Base-by-base conservation (phyloP, 2,329 filamentous ascomycete genomes). In the Dactylella cylindrospora region DNA sequence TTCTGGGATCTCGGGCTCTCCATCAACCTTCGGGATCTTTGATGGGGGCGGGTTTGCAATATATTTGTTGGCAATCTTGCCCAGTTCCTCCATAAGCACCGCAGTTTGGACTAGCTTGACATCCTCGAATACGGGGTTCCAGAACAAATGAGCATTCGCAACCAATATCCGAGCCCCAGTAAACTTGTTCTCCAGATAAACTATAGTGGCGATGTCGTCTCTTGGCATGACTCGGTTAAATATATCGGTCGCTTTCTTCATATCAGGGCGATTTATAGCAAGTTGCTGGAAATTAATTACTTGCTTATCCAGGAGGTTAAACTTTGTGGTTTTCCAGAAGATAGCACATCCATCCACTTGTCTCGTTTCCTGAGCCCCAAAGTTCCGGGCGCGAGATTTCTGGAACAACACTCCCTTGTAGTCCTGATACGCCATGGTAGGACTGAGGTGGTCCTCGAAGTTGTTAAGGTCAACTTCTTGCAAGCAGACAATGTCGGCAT, bases 201-300 rank as follows among this genome's bases (percentile, higher is more conserved):
- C 84, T 40, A 95, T 82, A 40, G 95, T 85, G 12, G 87, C 93
- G 73, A 98, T 95, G 72, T 97, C 91, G 77, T 98, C 93, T 75
- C 93, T 89, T 64, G 91, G 90, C 93, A 96, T 97, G 62, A 98
- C 86, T 22, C 93, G 86, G 73, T 98, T 98, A 79, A 95, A 97
- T 54, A 97, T 91, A 70, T 98, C 93, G 71, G 95, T 88, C 70
- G 95, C 89, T 53, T 90, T 88, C 76, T 97, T 97, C 83, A 96
- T 95, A 72, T 97, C 93, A 2, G 90, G 88, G 66, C 93, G 80
- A 71, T 94, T 93, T 74, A 98, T 95, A 66, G 91, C 91, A 53
- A 89, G 88, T 59, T 88, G 86, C 29, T 87, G 85, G 71, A 96
- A 95, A 73, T 96, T 90, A 70, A 98, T 85, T 65, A 95, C 77